Evolutionary conservation across 129 eudicot species (phyloP).

Genomic region (Lactuca sativa): DNA sequence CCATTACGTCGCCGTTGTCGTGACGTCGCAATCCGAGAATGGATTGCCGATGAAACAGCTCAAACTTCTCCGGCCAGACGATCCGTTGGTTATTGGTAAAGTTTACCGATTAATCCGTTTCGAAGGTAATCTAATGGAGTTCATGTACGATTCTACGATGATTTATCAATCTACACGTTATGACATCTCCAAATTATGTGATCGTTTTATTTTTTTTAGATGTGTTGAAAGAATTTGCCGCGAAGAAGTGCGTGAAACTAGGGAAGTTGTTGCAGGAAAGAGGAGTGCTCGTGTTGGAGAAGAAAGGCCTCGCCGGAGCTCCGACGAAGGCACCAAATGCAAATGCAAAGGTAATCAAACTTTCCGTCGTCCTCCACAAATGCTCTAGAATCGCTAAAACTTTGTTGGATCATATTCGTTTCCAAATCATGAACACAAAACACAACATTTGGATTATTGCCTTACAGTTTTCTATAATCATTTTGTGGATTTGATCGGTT

Average conservation of each 20-base stretch:
- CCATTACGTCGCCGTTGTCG: conserved; percentile 56
- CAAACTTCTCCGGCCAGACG: conserved; percentile 71
- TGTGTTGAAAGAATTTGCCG: conserved; percentile 59
- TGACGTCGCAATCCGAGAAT: conserved; percentile 33
- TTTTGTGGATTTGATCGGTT: background rate
- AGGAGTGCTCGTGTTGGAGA: conserved; percentile 40
- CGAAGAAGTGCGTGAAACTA: conserved; percentile 58
- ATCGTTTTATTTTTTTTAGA: conserved; percentile 24
- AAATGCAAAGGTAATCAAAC: conserved; percentile 26
- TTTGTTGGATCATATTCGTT: background rate
- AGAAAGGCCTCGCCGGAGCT: conserved; percentile 12
- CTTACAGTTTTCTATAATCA: background rate
- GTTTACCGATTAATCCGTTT: conserved; percentile 70
- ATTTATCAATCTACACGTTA: background rate
- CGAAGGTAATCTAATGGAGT: conserved; percentile 43
- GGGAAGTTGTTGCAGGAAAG: conserved; percentile 60
- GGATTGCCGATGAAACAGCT: conserved; percentile 49
- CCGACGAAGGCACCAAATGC: background rate
- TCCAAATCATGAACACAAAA: background rate
- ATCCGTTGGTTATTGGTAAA: conserved; percentile 58
- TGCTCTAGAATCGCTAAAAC: background rate
- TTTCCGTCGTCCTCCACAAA: background rate
- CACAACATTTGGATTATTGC: background rate
- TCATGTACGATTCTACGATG: background rate
- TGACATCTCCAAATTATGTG: background rate